Evolutionary conservation across 108 stramenopile genomes (phyloP).

Genomic region (Fragilariopsis cylindrus): DNA sequence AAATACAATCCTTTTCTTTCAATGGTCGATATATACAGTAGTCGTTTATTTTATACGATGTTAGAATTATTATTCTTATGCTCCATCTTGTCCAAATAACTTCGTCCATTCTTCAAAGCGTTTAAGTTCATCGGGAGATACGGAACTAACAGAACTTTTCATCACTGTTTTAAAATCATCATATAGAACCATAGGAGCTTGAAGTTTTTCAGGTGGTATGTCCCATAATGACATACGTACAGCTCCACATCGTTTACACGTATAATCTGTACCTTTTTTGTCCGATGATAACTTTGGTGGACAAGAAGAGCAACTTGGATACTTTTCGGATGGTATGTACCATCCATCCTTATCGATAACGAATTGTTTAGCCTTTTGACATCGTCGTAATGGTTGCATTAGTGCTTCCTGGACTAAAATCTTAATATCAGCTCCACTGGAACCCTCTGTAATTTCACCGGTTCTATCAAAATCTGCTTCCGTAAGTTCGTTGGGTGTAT

Average conservation of each 20-base stretch:
- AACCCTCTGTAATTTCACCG: conserved; percentile 84
- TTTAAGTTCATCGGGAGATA: conserved; percentile 90
- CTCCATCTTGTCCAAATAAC: conserved; percentile 97
- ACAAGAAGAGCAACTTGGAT: conserved; percentile 92
- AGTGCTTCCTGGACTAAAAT: conserved; percentile 97
- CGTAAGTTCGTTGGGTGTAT: conserved; percentile 85
- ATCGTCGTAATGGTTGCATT: conserved; percentile 95
- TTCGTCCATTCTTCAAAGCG: conserved; percentile 95
- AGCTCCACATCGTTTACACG: conserved; percentile 88
- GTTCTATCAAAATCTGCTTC: conserved; percentile 84
- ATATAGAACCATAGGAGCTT: conserved; percentile 68
- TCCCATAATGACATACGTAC: conserved; percentile 92
- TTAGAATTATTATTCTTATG: conserved; percentile 44
- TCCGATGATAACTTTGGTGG: conserved; percentile 85
- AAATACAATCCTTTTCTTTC: too few relatives aligned
- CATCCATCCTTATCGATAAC: conserved; percentile 50
- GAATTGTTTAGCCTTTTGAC: conserved; percentile 96
- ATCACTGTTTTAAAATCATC: conserved; percentile 82
- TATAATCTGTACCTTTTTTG: conserved; percentile 62
- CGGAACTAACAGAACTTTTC: conserved; percentile 77
- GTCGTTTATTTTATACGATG: neutral
- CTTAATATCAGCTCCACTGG: conserved; percentile 92
- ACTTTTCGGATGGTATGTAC: conserved; percentile 74
- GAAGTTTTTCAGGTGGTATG: conserved; percentile 80
- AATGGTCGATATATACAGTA: too few relatives aligned